A percentile compares a stretch with the other conserved stretches of the same genome.
These are phyloP conservation scores for Candida suzukii DNA, from an alignment of 805 yeast genomes.

Conservation along the genomic window DNA sequence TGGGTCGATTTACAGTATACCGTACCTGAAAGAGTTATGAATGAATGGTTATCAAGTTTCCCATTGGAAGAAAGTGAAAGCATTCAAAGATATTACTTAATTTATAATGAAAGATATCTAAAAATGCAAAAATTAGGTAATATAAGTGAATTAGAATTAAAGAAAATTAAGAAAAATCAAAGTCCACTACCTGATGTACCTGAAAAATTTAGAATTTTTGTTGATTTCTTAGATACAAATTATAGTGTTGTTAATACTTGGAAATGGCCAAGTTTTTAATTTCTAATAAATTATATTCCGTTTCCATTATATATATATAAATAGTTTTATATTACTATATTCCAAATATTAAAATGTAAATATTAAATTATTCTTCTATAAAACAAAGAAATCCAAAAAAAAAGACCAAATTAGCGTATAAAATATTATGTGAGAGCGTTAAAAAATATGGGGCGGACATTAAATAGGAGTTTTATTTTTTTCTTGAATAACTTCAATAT, in stretches of 20 bases:
- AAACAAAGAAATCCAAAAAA: no score
- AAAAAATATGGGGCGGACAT: no score
- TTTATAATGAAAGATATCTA: conserved; percentile 11
- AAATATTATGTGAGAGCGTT: no score
- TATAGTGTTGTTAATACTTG: conserved; percentile 25
- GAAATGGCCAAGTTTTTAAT: conserved; percentile 19
- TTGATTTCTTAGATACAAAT: conserved; percentile 15
- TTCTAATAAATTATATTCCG: neutral
- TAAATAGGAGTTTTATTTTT: no score
- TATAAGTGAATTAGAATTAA: conserved; percentile 19
- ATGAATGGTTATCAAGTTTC: conserved; percentile 12
- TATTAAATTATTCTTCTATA: no score
- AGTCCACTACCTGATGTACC: conserved; percentile 2
- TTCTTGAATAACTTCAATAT: no score
- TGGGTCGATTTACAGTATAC: conserved; percentile 40
- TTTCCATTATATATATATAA: no score
- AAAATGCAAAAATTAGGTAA: conserved; percentile 5
- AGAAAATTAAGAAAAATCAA: conserved; percentile 7
- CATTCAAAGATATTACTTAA: conserved; percentile 13
- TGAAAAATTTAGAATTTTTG: conserved; percentile 17
- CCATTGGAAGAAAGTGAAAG: conserved; percentile 13
- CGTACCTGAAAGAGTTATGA: conserved; percentile 12
- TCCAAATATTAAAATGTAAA: no score
- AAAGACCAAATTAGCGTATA: no score
- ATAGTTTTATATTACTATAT: no score